Conservation (phyloP, 1,284 basidiomycete species). For the Laetiporus sulphureus region DNA sequence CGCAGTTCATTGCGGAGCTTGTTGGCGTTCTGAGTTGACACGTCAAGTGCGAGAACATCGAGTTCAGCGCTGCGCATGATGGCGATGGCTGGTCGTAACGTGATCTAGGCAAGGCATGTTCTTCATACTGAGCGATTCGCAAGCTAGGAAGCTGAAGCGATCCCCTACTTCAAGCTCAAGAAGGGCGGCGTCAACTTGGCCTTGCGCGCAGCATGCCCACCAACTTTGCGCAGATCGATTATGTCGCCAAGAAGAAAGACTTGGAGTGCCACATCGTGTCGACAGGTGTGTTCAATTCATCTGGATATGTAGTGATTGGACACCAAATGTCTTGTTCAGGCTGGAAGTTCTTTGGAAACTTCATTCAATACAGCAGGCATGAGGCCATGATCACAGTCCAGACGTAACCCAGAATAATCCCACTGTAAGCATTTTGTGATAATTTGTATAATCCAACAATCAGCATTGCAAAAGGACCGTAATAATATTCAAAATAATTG, state of each 20-base stretch:
- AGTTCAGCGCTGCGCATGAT: constrained; percentile 95
- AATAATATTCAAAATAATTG: too few species aligned
- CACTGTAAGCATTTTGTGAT: too few species aligned
- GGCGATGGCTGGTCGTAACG: constrained; percentile 98
- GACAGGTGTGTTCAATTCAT: constrained; percentile 74
- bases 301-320: too few species aligned
- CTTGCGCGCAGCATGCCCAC: constrained; percentile 97
- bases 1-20: too few species aligned
- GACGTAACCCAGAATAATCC: too few species aligned
- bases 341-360: constrained; percentile 99
- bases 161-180: constrained; percentile 99
- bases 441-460: too few species aligned
- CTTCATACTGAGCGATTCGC: constrained; percentile 97
- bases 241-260: constrained; percentile 93
- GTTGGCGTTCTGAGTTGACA: too few species aligned
- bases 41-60: constrained; percentile 85
- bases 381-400: too few species aligned
- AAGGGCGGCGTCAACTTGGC: constrained; percentile 89
- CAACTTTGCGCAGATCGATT: constrained; percentile 92
- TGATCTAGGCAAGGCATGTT: constrained; percentile 99
- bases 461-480: too few species aligned
- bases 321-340: too few species aligned
- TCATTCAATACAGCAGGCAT: too few species aligned
- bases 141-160: constrained; percentile 91
- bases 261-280: constrained; percentile 95